Evolutionary conservation across 805 yeast genomes (phyloP).

Genomic region (Ogataea zsoltii): DNA sequence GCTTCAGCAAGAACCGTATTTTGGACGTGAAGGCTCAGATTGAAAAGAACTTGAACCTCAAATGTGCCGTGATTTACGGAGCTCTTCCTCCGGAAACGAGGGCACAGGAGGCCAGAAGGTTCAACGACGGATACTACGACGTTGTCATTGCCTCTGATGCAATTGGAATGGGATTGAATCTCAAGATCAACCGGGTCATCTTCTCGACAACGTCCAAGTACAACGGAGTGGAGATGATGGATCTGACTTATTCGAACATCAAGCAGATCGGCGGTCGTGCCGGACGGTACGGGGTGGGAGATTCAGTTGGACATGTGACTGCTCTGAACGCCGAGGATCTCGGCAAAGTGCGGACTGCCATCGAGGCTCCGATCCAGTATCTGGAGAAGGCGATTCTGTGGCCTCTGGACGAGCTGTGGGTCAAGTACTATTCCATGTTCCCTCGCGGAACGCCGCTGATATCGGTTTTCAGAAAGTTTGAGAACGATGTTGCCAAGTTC

Average conservation of each 20-base stretch:
- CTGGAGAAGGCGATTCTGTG: conserved; percentile 67
- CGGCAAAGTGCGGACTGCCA: conserved; percentile 43
- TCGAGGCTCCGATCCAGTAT: conserved; percentile 52
- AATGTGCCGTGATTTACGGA: conserved; percentile 91
- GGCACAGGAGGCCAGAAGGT: conserved; percentile 74
- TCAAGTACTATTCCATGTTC: conserved; percentile 61
- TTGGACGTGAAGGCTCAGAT: conserved; percentile 67
- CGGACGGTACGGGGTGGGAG: conserved; percentile 62
- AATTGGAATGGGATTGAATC: conserved; percentile 94
- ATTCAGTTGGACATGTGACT: conserved; percentile 50
- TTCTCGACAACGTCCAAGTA: conserved; percentile 70
- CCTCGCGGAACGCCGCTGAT: conserved; percentile 49
- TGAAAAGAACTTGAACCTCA: conserved; percentile 59
- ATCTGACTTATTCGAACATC: conserved; percentile 61
- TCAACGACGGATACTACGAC: conserved; percentile 78
- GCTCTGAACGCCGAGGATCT: conserved; percentile 50
- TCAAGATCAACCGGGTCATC: conserved; percentile 77
- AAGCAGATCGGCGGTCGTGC: conserved; percentile 98
- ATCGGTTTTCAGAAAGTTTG: conserved; percentile 50
- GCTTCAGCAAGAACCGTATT: conserved; percentile 76
- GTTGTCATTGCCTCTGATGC: conserved; percentile 96
- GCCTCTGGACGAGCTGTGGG: conserved; percentile 78
- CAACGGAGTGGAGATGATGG: conserved; percentile 55
- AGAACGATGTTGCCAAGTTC: conserved; percentile 35
- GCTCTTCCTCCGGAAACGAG: conserved; percentile 95